Percentiles rank a stretch among this genome's conserved stretches.
Evolutionary conservation across 2,329 filamentous ascomycete genomes (phyloP).

Genomic region (Zymoseptoria ardabiliae): DNA sequence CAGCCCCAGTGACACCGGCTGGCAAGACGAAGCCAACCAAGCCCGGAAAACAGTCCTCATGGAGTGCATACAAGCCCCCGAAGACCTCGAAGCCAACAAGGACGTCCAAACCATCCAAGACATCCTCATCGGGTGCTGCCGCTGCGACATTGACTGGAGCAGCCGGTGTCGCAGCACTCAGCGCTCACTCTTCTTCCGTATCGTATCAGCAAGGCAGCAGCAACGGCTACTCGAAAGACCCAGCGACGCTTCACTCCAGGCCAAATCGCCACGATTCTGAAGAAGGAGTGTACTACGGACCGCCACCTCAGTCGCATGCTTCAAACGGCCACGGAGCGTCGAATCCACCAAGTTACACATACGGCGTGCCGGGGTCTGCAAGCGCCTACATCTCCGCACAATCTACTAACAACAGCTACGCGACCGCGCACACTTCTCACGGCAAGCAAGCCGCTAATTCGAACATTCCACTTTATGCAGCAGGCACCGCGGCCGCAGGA

Average conservation of each 20-base stretch:
- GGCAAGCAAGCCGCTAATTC: slow-evolving; percentile 39
- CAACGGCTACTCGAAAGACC: slow-evolving; percentile 8
- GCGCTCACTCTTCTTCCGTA: slow-evolving; percentile 13
- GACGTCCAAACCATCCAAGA: slow-evolving; percentile 22
- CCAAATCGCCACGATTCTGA: slow-evolving; percentile 14
- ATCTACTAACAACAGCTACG: slow-evolving; percentile 6
- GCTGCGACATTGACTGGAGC: slow-evolving; percentile 32
- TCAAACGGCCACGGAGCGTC: slow-evolving; percentile 5
- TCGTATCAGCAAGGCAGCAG: slow-evolving; percentile 12
- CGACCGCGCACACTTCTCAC: slow-evolving; percentile 19
- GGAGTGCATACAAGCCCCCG: slow-evolving; percentile 22
- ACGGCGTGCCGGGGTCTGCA: background rate
- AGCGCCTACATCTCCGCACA: background rate
- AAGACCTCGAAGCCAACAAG: slow-evolving; percentile 8
- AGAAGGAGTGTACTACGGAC: slow-evolving; percentile 13
- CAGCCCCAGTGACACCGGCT: slow-evolving; percentile 15
- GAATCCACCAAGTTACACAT: background rate
- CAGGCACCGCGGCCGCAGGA: slow-evolving; percentile 39
- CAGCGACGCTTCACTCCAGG: slow-evolving; percentile 2
- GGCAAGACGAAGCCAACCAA: slow-evolving; percentile 26
- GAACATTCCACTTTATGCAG: slow-evolving; percentile 39
- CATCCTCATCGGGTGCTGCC: slow-evolving; percentile 29
- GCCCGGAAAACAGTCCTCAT: slow-evolving; percentile 22
- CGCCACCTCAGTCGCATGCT: slow-evolving; percentile 4
- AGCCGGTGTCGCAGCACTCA: slow-evolving; percentile 35